phyloP scores from a whole-genome alignment of 345 rosid species.

The Tarenaya hassleriana region DNA sequence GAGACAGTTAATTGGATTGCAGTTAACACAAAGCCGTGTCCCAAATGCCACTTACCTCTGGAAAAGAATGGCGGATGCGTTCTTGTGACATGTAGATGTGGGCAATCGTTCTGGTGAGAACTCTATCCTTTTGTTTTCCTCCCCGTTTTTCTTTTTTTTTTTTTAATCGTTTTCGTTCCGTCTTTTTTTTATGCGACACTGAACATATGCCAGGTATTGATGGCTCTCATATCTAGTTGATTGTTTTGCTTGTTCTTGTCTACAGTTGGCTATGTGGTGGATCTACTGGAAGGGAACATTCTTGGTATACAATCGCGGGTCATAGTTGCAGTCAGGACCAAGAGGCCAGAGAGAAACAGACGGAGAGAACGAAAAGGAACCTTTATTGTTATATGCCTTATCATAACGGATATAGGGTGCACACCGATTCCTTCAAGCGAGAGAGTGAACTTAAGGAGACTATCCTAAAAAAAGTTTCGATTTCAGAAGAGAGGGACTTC shows the following conservation, averaged over 20 bases:
- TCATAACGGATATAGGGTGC: constrained; percentile 48
- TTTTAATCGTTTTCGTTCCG: too few species aligned
- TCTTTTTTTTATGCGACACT: too few species aligned
- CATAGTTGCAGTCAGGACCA: constrained; percentile 55
- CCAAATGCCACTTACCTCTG: constrained; percentile 49
- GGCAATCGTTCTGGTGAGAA: constrained; percentile 53
- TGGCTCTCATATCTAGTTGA: too few species aligned
- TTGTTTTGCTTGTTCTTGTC: constrained; percentile 11
- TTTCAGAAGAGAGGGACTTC: constrained; percentile 38
- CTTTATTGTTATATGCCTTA: constrained; percentile 46
- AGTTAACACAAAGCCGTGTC: constrained; percentile 55
- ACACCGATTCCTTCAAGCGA: constrained; percentile 44
- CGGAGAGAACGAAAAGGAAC: constrained; percentile 34
- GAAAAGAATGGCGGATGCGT: constrained; percentile 70
- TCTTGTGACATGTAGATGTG: constrained; percentile 50
- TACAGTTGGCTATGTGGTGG: constrained; percentile 65
- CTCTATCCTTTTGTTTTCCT: too few species aligned
- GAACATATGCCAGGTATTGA: too few species aligned
- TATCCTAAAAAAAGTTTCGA: constrained; percentile 29
- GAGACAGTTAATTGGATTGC: constrained; percentile 53
- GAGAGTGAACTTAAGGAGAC: constrained; percentile 38
- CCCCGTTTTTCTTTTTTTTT: not conserved
- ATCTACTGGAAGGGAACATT: constrained; percentile 49
- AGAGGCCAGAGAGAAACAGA: constrained; percentile 31
- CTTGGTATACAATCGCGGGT: constrained; percentile 31